These are phyloP conservation scores for Rhinocladiella mackenziei DNA, from an alignment of 2,329 filamentous ascomycete species.

Conservation along the genomic window DNA sequence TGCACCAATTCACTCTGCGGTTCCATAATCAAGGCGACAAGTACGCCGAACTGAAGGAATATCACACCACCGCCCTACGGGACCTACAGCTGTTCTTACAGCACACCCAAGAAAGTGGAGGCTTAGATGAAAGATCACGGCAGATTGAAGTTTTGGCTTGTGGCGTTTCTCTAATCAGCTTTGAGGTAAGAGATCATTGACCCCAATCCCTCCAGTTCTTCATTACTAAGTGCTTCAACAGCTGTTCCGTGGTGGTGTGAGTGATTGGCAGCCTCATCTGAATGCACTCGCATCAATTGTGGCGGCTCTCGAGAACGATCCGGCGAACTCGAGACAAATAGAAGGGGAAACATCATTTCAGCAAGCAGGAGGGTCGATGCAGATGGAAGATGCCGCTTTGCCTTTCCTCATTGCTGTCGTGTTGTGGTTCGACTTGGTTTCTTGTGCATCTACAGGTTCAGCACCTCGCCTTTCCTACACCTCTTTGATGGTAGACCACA, in stretches of 20 bases:
- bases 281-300: conserved; percentile 19
- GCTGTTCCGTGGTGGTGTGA: conserved; percentile 23
- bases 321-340: too few relatives aligned
- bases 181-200: conserved; percentile 11
- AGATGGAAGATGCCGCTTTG: conserved; percentile 13
- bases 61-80: conserved; percentile 17
- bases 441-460: conserved; percentile 18
- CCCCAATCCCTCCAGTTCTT: neutral
- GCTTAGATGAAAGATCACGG: conserved; percentile 5
- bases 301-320: conserved; percentile 1
- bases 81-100: conserved; percentile 19
- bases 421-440: conserved; percentile 21
- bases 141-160: conserved; percentile 21
- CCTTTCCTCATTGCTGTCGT: conserved; percentile 18
- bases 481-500: conserved; percentile 4
- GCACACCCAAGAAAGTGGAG: conserved; percentile 8
- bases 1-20: conserved; percentile 18
- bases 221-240: neutral
- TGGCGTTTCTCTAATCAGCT: conserved; percentile 23
- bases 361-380: neutral
- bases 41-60: conserved; percentile 16
- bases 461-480: conserved; percentile 15
- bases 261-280: conserved; percentile 23
- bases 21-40: conserved; percentile 7
- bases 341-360: too few relatives aligned